Percentiles rank a stretch among this genome's conserved stretches.
Evolutionary conservation across 768 basidiomycete species (phyloP).

Genomic region (Mycena galopus): DNA sequence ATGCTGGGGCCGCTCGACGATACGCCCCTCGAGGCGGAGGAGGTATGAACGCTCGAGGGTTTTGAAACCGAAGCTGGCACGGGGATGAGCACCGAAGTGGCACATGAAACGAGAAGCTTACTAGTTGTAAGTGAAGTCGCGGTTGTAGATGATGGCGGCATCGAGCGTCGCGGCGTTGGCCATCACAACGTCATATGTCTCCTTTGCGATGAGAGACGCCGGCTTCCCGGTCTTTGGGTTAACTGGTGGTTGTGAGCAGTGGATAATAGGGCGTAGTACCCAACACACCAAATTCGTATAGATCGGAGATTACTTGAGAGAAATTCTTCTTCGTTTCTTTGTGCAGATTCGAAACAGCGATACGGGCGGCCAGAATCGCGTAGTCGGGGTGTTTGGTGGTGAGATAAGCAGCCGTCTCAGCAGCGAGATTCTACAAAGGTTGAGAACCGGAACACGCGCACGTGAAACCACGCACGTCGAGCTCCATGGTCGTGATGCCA

Average conservation of each 20-base stretch:
- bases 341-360: constrained; percentile 98
- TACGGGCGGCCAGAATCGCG: constrained; percentile 97
- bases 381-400: constrained; percentile 99
- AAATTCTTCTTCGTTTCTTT: constrained; percentile 99
- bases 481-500: constrained; percentile 96
- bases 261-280: background rate
- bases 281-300: constrained; percentile 83
- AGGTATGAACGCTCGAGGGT: constrained; percentile 98
- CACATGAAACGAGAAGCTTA: constrained; percentile 50
- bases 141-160: constrained; percentile 96
- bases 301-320: constrained; percentile 90
- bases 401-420: constrained; percentile 96
- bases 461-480: constrained; percentile 76
- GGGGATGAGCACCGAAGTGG: constrained; percentile 19
- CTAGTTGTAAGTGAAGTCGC: constrained; percentile 98
- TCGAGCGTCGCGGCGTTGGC: constrained; percentile 87
- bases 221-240: constrained; percentile 94
- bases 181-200: constrained; percentile 86
- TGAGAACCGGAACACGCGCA: constrained; percentile 58
- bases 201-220: constrained; percentile 92
- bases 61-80: constrained; percentile 95
- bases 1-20: constrained; percentile 98
- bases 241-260: constrained; percentile 57
- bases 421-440: constrained; percentile 90
- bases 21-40: constrained; percentile 92